A percentile compares a stretch with the other conserved stretches of the same genome.
Evolutionary conservation across 495 filamentous ascomycete genomes (phyloP).

Genomic region (Delitschia confertaspora): DNA sequence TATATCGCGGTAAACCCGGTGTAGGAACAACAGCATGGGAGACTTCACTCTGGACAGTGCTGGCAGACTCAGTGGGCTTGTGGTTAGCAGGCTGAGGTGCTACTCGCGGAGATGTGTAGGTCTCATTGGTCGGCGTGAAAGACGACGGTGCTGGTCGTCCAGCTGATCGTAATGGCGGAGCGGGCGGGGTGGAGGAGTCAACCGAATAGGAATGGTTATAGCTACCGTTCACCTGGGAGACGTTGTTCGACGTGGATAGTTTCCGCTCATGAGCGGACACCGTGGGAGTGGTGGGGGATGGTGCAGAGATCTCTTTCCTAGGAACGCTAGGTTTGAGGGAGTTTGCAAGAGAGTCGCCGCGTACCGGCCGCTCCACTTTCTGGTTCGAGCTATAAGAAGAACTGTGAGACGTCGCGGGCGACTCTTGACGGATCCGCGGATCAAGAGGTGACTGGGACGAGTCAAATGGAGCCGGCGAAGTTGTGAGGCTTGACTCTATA

Average conservation of each 20-base stretch:
- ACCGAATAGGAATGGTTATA: slow-evolving; percentile 29
- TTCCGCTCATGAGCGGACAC: slow-evolving; percentile 27
- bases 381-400: slow-evolving; percentile 27
- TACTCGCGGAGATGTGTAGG: slow-evolving; percentile 55
- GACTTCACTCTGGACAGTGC: slow-evolving; percentile 37
- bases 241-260: slow-evolving; percentile 22
- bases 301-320: slow-evolving; percentile 17
- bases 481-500: slow-evolving; percentile 3
- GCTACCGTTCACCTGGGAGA: slow-evolving; percentile 22
- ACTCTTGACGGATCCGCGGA: slow-evolving; percentile 10
- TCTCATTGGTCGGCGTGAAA: slow-evolving; percentile 41
- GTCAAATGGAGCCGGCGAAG: slow-evolving; percentile 14
- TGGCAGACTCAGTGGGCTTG: slow-evolving; percentile 48
- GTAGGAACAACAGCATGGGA: slow-evolving; percentile 21
- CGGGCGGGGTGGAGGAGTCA: slow-evolving; percentile 34
- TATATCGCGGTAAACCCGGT: slow-evolving; percentile 62
- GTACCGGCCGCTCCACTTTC: slow-evolving; percentile 39
- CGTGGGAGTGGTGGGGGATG: slow-evolving; percentile 26
- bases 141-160: slow-evolving; percentile 37
- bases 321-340: slow-evolving; percentile 12
- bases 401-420: slow-evolving; percentile 19
- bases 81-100: slow-evolving; percentile 48
- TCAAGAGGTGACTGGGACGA: not conserved
- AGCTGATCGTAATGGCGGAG: slow-evolving; percentile 31
- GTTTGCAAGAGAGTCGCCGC: slow-evolving; percentile 48